Evolutionary conservation across 2,329 filamentous ascomycete genomes (phyloP).

Genomic region (Aspergillus caelatus): DNA sequence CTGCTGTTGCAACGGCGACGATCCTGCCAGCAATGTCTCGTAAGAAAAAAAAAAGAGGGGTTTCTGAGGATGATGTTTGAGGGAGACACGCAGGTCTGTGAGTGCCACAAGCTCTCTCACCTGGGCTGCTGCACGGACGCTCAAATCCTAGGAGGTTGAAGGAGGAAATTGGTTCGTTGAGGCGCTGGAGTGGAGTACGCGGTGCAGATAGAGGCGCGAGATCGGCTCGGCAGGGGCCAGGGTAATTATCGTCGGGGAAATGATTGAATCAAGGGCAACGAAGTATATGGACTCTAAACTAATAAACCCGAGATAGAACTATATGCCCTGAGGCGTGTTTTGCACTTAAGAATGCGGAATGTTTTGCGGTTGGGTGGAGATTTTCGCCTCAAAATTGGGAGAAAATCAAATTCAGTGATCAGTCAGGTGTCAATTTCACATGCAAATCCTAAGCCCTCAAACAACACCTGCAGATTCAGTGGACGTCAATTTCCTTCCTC

Average conservation of each 20-base stretch:
- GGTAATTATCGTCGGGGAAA: not conserved
- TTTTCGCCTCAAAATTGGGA: not conserved
- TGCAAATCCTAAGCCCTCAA: not conserved
- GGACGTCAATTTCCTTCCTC: not conserved
- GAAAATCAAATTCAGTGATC: not conserved
- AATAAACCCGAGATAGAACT: not conserved
- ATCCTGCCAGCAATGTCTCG: slow-evolving; percentile 1
- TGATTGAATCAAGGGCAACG: not conserved
- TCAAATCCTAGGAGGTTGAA: slow-evolving; percentile 5
- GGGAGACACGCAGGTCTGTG: not conserved
- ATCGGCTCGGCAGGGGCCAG: slow-evolving; percentile 11
- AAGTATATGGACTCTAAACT: not conserved
- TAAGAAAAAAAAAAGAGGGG: slow-evolving; percentile 16
- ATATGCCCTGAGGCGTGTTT: not conserved
- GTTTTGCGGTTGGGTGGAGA: not conserved
- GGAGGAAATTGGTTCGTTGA: slow-evolving; percentile 10
- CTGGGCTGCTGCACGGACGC: slow-evolving; percentile 11
- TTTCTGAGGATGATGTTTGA: not conserved
- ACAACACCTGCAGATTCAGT: not conserved
- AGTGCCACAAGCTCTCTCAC: slow-evolving; percentile 7
- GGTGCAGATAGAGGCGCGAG: slow-evolving; percentile 11
- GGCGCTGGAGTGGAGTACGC: slow-evolving; percentile 10
- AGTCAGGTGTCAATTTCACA: slow-evolving; percentile 3
- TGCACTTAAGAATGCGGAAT: not conserved
- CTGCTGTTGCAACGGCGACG: not conserved